Base-by-base conservation (phyloP, 306 rosid genomes). In the Astragalus membranaceus region DNA sequence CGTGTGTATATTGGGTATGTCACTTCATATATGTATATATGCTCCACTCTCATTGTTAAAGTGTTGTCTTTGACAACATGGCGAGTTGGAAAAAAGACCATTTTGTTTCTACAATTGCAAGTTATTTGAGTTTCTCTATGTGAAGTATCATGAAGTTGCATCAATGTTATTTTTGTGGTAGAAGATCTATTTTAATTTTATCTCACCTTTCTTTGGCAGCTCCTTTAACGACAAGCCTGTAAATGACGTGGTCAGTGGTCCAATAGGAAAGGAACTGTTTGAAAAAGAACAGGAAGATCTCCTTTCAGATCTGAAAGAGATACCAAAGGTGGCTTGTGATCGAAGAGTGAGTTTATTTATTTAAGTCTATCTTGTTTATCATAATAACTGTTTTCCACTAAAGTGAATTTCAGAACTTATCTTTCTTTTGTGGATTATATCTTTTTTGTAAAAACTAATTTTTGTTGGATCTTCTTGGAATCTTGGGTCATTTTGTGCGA, bases 151-250 rank as follows among this genome's bases (percentile, higher is more conserved):
- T 42, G 42, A 59, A 50, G 75, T 15, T 68, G 51, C 62, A 16
- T 43, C 47, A 7, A 7, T 44, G 62, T 33, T 64, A 69, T 46
- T 52, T 77, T 29, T 7, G 6, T 41, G 10, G 47, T 60, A 33
- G 56, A n/a, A 39, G 70, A 70, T 33, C 29, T 8, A 60, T 60
- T 17, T 46, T 46, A n/a, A 1, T 26, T 41, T 35, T 35, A 59
- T 59, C 29, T 16, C 30, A 43, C 52, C 41, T 72, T 57, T 8
- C 47, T 73, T 51, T 73, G 49, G 76, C 84, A 92, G 98, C 51
- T 92, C 98, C 35, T 92, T 92, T 84, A 89, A 86, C 49, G 98
- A 92, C 86, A 87, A 86, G 79, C 98, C 98, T 30, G 86, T 92
- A 58, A 87, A 80, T 76, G 96, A 81, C 74, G 90, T 85, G 72